Evolutionary conservation across 108 stramenopile species (phyloP), one percentile per base, ranked within the genome.

Genomic region (Epithemia pelagica): DNA sequence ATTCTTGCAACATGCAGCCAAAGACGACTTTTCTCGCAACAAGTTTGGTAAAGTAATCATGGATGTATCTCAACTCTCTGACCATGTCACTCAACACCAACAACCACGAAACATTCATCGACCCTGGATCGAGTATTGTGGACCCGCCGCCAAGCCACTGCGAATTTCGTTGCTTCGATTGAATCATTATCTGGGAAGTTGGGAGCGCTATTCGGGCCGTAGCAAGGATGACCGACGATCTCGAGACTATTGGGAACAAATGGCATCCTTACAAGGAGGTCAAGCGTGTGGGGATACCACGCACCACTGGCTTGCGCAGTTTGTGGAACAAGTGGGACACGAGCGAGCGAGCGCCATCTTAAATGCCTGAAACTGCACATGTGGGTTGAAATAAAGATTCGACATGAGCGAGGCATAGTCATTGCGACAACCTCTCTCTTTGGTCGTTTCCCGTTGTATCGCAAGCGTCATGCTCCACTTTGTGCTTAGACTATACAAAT

Each of bases 1-100:
- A 52, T 87, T 71, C 54, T 59, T 68, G 19, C 78, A 82, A 63
- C 81, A 82, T 57, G 78, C 78, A 1, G 15, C 8, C 2, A 79
- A 72, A 65, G 75, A 64, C 1, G 72, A 77, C 53, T 79, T 79
- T 64, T 26, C 31, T n/a, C 59, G 56, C 31, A 79, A 78, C 61
- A 74, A 72, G 29, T 86, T 66, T 62, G 79, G 76, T 19, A 83
- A 87, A 37, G 80, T 78, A 19, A 72, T 87, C 10, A 69, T 87
- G 32, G 72, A 87, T 54, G 59, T 87, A 19, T 81, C 78, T 19
- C 46, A 65, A 24, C 70, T 86, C 15, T 61, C 72, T 0, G 52
- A 18, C 2, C 21, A 28, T 1, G 65, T 51, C 32, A 52, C 73
- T 1, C 23, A 58, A 46, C 25, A 2, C 31, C 28, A 21, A 5